These are phyloP conservation scores for Phialophora macrospora DNA, from an alignment of 2,329 filamentous ascomycete genomes.

Conservation along the genomic window DNA sequence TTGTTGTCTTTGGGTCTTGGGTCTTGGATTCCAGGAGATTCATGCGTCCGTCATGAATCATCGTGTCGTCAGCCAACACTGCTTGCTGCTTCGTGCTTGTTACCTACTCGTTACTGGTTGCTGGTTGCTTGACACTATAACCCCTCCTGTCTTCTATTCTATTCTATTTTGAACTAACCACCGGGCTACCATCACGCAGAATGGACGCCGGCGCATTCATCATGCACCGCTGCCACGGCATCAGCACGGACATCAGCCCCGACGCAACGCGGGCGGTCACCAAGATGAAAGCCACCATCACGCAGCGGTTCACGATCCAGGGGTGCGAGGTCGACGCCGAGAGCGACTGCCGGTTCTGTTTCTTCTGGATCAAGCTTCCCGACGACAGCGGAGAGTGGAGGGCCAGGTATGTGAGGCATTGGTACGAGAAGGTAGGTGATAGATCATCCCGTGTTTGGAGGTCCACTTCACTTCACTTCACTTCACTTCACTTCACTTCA, in stretches of 20 bases:
- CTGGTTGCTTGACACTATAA: no score
- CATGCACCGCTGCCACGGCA: constrained; percentile 62
- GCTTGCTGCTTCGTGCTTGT: no score
- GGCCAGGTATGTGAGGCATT: constrained; percentile 52
- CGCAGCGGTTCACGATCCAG: constrained; percentile 53
- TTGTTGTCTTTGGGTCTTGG: background rate
- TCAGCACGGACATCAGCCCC: constrained; percentile 52
- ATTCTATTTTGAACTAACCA: background rate
- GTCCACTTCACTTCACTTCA: no score
- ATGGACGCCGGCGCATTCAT: constrained; percentile 61
- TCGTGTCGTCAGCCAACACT: no score
- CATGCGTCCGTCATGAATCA: background rate
- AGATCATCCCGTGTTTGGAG: no score
- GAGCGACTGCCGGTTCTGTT: constrained; percentile 37
- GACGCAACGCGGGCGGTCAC: constrained; percentile 52
- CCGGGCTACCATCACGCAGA: background rate
- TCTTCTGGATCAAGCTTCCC: constrained; percentile 34
- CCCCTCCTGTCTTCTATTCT: no score
- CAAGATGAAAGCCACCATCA: constrained; percentile 62
- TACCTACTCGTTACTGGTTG: no score
- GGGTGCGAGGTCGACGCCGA: constrained; percentile 35
- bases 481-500: no score
- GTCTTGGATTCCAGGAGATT: background rate
- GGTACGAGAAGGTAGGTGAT: constrained; percentile 54
- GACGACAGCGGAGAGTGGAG: constrained; percentile 24